Conservation (phyloP, 2,329 filamentous ascomycete genomes). For the Nemania sp. region DNA sequence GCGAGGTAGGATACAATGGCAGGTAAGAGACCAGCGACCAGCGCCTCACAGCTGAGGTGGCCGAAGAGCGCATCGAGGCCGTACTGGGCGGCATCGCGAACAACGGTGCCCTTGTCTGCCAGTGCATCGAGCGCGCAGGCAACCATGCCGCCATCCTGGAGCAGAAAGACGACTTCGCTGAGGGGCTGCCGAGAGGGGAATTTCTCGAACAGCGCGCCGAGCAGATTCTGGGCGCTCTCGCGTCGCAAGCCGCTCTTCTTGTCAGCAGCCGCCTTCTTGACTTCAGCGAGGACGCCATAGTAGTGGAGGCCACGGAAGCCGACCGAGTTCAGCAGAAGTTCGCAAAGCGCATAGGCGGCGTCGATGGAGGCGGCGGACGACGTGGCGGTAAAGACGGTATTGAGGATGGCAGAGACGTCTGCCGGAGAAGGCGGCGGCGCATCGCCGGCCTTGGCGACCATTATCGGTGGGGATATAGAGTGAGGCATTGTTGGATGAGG, state of each 20-base stretch:
- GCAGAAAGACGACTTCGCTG: constrained; percentile 78
- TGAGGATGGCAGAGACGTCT: constrained; percentile 64
- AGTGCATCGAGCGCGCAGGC: constrained; percentile 78
- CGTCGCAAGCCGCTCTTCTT: constrained; percentile 88
- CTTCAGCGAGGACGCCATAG: constrained; percentile 58
- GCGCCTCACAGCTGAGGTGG: constrained; percentile 77
- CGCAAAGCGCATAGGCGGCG: constrained; percentile 63
- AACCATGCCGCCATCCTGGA: constrained; percentile 78
- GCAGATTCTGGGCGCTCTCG: constrained; percentile 92
- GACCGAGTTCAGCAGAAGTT: constrained; percentile 58
- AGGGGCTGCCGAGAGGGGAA: constrained; percentile 77
- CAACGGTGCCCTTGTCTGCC: constrained; percentile 85
- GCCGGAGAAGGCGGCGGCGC: constrained; percentile 62
- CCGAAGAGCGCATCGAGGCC: constrained; percentile 87
- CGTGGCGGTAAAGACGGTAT: constrained; percentile 69
- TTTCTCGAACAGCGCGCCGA: constrained; percentile 91
- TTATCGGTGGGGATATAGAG: constrained; percentile 52
- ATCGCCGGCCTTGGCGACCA: constrained; percentile 49
- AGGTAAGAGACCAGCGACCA: constrained; percentile 81
- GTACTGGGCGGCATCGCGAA: constrained; percentile 91
- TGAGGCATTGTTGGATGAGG: constrained; percentile 48
- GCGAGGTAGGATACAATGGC: constrained; percentile 73
- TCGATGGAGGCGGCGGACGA: constrained; percentile 71
- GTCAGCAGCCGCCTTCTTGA: constrained; percentile 77
- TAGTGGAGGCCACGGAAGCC: constrained; percentile 56